phyloP scores from a whole-genome alignment of 108 stramenopile genomes.

The Aurantiochytrium sp. region DNA sequence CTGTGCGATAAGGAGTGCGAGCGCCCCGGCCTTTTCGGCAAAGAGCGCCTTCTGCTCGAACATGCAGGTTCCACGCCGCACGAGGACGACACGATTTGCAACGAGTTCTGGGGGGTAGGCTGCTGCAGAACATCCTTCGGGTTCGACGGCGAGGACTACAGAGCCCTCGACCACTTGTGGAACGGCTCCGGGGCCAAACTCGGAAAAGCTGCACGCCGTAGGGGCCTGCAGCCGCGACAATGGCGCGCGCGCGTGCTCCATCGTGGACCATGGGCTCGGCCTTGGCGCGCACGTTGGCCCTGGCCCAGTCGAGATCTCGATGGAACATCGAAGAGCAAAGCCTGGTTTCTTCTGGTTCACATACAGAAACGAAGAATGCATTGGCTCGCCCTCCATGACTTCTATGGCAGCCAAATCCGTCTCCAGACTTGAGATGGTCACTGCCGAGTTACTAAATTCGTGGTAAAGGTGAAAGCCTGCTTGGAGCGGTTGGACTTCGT shows the following conservation, averaged over 20 bases:
- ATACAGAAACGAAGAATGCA: not conserved
- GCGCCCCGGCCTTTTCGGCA: conserved; percentile 23
- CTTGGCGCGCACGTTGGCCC: not conserved
- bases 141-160: not conserved
- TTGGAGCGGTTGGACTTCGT: not conserved
- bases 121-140: not conserved
- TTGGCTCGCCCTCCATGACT: not conserved
- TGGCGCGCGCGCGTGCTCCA: no score
- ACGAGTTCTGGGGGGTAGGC: not conserved
- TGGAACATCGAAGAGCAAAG: not conserved
- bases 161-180: not conserved
- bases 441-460: not conserved
- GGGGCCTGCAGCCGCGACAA: not conserved
- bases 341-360: not conserved
- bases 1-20: conserved; percentile 10
- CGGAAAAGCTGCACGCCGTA: not conserved
- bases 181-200: not conserved
- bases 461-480: not conserved
- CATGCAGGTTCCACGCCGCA: conserved; percentile 22
- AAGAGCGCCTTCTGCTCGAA: conserved; percentile 28
- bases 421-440: not conserved
- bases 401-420: not conserved
- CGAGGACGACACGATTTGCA: not conserved
- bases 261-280: no score
- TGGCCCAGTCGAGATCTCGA: not conserved